phyloP scores from a whole-genome alignment of 1,284 basidiomycete species.

The Marasmius oreades region DNA sequence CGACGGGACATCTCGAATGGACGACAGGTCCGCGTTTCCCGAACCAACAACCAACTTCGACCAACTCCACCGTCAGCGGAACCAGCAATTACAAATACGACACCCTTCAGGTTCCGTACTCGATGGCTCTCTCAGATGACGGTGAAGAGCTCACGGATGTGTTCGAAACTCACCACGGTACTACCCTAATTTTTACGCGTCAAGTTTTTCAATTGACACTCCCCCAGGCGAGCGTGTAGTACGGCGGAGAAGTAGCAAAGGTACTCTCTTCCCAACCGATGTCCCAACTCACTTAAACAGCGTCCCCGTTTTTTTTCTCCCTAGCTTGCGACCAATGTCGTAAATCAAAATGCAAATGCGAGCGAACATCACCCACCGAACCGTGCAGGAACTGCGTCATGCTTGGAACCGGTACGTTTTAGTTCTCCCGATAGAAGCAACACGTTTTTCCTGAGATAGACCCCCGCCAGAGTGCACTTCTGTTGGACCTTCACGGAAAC shows the following conservation, averaged over 20 bases:
- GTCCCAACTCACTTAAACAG: not conserved
- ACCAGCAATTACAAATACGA: slow-evolving; percentile 4
- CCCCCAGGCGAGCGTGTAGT: slow-evolving; percentile 46
- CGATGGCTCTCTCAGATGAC: slow-evolving; percentile 47
- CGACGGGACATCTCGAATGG: not conserved
- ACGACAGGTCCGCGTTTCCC: not conserved
- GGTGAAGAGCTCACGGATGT: slow-evolving; percentile 48
- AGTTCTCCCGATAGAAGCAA: not conserved
- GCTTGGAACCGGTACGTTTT: slow-evolving; percentile 57
- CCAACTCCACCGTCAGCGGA: not conserved
- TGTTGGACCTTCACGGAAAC: slow-evolving; percentile 77
- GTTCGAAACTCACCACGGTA: slow-evolving; percentile 30
- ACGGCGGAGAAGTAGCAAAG: slow-evolving; percentile 67
- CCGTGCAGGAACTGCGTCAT: slow-evolving; percentile 72
- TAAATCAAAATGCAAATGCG: slow-evolving; percentile 78
- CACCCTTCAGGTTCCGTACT: slow-evolving; percentile 16
- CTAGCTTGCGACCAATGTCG: slow-evolving; percentile 79
- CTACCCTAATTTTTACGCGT: slow-evolving; percentile 15
- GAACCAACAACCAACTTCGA: not conserved
- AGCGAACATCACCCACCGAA: slow-evolving; percentile 48
- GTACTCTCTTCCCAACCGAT: slow-evolving; percentile 30
- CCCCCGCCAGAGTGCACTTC: slow-evolving; percentile 65
- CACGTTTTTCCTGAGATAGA: not conserved
- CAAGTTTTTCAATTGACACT: slow-evolving; percentile 18
- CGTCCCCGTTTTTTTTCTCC: slow-evolving; percentile 5